These are phyloP conservation scores for Wickerhamomyces canadensis DNA, from an alignment of 805 yeast genomes.

Conservation along the genomic window DNA sequence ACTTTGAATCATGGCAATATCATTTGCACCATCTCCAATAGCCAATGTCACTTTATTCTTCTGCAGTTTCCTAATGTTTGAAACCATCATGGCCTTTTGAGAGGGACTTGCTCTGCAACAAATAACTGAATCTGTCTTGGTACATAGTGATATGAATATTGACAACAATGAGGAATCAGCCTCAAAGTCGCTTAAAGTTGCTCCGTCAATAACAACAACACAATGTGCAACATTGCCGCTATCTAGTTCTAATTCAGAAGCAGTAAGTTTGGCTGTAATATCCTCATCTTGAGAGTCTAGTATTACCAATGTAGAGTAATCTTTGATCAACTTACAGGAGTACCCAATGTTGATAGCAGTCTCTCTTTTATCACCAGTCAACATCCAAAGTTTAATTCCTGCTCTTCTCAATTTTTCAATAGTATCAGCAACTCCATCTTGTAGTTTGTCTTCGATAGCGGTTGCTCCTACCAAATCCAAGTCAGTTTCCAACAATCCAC, in stretches of 20 bases:
- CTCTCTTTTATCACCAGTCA: constrained; percentile 96
- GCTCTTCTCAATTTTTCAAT: constrained; percentile 90
- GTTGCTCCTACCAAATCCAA: constrained; percentile 82
- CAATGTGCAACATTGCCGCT: constrained; percentile 83
- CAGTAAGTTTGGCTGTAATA: constrained; percentile 61
- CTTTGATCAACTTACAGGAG: constrained; percentile 88
- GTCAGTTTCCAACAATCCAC: constrained; percentile 64
- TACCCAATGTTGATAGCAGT: constrained; percentile 97
- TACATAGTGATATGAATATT: constrained; percentile 77
- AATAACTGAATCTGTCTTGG: constrained; percentile 83
- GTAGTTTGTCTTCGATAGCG: constrained; percentile 95
- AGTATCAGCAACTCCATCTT: constrained; percentile 94
- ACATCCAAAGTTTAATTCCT: constrained; percentile 95
- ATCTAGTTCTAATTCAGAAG: constrained; percentile 68
- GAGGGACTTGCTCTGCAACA: constrained; percentile 97
- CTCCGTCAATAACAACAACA: constrained; percentile 94
- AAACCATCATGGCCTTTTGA: constrained; percentile 89
- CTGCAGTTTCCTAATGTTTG: constrained; percentile 66
- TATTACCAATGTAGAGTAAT: constrained; percentile 84
- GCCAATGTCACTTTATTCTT: constrained; percentile 80
- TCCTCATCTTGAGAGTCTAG: constrained; percentile 52
- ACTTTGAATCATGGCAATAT: constrained; percentile 97
- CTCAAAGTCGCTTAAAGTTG: constrained; percentile 70
- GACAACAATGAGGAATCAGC: constrained; percentile 65
- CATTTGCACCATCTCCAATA: constrained; percentile 98